Conservation (phyloP, 2,329 filamentous ascomycete species). For the Mycogone perniciosa region DNA sequence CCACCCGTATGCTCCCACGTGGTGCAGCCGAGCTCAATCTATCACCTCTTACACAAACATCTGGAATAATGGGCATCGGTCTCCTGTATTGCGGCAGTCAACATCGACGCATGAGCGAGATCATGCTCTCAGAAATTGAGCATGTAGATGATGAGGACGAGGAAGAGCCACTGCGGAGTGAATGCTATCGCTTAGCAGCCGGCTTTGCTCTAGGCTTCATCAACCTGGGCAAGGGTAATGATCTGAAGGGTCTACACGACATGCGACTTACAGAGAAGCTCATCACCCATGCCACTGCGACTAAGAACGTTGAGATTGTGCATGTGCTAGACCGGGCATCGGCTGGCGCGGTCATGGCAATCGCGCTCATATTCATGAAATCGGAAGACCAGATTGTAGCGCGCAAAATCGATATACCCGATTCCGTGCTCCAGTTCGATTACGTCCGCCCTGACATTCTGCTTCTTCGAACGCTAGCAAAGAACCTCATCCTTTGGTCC, state of each 20-base stretch:
- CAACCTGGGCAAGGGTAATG: conserved; percentile 84
- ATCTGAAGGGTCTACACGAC: conserved; percentile 83
- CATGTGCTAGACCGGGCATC: conserved; percentile 91
- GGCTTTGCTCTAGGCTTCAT: conserved; percentile 92
- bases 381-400: conserved; percentile 83
- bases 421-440: conserved; percentile 86
- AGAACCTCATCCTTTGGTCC: conserved; percentile 90
- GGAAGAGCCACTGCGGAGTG: conserved; percentile 78
- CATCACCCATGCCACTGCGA: conserved; percentile 75
- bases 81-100: conserved; percentile 91
- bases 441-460: conserved; percentile 93
- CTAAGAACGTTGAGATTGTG: conserved; percentile 85
- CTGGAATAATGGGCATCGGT: conserved; percentile 94
- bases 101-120: conserved; percentile 96
- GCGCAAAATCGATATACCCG: conserved; percentile 86
- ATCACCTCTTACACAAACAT: conserved; percentile 88
- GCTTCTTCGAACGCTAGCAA: conserved; percentile 79
- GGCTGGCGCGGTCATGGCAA: conserved; percentile 84
- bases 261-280: conserved; percentile 90
- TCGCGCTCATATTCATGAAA: conserved; percentile 95
- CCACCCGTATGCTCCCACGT: conserved; percentile 85
- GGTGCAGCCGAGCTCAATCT: conserved; percentile 92
- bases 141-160: conserved; percentile 75
- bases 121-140: conserved; percentile 97
- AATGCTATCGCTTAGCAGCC: conserved; percentile 92